Conservation (phyloP, 164 flowering plant genomes). For the Tetrastigma voinierianum region DNA sequence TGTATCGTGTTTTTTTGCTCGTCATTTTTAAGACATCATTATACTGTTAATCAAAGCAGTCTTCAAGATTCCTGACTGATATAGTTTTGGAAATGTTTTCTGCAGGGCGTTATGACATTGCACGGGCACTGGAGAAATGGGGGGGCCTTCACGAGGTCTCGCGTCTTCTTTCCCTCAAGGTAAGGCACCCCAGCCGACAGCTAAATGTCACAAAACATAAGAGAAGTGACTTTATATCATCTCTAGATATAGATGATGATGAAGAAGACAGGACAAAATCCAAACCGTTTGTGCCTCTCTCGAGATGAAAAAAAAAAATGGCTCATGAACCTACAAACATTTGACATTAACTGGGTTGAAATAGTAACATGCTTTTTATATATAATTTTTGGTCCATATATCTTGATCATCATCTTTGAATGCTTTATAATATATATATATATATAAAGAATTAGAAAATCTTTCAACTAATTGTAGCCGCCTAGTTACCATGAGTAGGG, state of each 20-base stretch:
- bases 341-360: constrained; percentile 83
- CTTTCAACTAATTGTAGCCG: too few species aligned
- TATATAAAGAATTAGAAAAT: too few species aligned
- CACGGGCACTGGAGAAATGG: constrained; percentile 96
- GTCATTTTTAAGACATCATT: too few species aligned
- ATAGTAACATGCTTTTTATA: constrained; percentile 10
- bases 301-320: constrained; percentile 78
- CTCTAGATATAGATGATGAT: constrained; percentile 19
- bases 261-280: constrained; percentile 36
- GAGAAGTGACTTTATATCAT: constrained; percentile 28
- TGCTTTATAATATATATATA: too few species aligned
- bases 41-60: too few species aligned
- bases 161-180: constrained; percentile 72
- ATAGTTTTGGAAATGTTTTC: neutral
- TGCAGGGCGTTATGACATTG: constrained; percentile 90
- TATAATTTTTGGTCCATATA: neutral
- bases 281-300: constrained; percentile 52
- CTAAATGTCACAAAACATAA: constrained; percentile 35
- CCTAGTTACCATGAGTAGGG: too few species aligned
- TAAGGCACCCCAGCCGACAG: constrained; percentile 69
- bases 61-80: too few species aligned
- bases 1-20: too few species aligned
- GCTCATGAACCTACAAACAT: constrained; percentile 58
- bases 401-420: too few species aligned
- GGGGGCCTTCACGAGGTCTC: constrained; percentile 96